Percentiles rank a stretch among this genome's conserved stretches.
Evolutionary conservation across 2,329 filamentous ascomycete species (phyloP).

Genomic region (Botrytis elliptica): DNA sequence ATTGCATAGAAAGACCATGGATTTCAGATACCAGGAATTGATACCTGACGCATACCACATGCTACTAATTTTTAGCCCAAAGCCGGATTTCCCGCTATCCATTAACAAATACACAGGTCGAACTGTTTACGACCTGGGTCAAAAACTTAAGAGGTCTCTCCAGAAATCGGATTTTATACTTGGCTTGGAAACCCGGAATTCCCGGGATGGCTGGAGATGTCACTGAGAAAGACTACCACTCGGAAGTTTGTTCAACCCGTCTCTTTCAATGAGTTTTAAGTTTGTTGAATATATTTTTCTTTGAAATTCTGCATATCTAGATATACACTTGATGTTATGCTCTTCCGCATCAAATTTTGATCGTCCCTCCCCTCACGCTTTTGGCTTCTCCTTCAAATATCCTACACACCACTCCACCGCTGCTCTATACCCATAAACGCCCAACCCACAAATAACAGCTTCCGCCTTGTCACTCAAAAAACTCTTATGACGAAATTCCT

Average conservation of each 20-base stretch:
- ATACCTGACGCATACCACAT: neutral
- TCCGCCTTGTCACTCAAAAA: conserved; percentile 75
- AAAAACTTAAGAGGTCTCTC: neutral
- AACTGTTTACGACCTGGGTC: neutral
- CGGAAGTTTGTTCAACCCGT: neutral
- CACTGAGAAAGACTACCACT: neutral
- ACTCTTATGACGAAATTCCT: conserved; percentile 66
- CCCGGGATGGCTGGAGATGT: neutral
- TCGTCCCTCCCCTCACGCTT: conserved; percentile 18
- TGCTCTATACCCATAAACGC: conserved; percentile 59
- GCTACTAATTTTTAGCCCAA: neutral
- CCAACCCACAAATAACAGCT: conserved; percentile 70
- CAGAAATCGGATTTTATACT: neutral
- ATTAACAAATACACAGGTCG: accelerated
- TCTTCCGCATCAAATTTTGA: neutral
- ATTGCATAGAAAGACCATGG: neutral
- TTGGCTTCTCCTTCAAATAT: conserved; percentile 46
- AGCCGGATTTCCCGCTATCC: accelerated
- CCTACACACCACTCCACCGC: conserved; percentile 54
- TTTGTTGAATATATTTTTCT: accelerated
- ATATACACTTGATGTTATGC: neutral
- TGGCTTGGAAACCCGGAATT: neutral
- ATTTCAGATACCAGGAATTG: too few species aligned
- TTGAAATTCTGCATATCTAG: too few species aligned
- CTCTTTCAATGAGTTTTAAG: neutral